phyloP scores from a whole-genome alignment of 2,329 filamentous ascomycete species.

The Ceratocystis diversiconidia region DNA sequence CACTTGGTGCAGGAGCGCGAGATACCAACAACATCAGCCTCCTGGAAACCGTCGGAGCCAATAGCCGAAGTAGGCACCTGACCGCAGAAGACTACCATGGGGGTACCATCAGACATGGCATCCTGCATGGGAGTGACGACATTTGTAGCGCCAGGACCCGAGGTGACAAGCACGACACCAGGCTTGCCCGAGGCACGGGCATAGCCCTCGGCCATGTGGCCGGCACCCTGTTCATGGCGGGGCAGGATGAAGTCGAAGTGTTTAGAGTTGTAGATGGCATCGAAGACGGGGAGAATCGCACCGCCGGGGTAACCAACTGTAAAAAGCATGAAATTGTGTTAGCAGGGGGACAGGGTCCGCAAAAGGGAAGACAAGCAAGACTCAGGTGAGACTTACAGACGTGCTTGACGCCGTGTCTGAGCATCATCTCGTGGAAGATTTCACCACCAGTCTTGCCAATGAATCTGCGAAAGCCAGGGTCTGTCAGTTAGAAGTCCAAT shows the following conservation, averaged over 20 bases:
- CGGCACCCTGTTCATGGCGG: conserved; percentile 91
- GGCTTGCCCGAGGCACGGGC: conserved; percentile 86
- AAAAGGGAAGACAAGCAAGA: background rate
- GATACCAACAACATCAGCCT: conserved; percentile 88
- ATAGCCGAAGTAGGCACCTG: conserved; percentile 85
- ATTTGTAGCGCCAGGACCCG: conserved; percentile 91
- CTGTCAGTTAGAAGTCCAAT: background rate
- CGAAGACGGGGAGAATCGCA: conserved; percentile 93
- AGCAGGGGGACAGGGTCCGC: conserved; percentile 14
- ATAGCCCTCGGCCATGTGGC: conserved; percentile 97
- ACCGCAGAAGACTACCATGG: conserved; percentile 88
- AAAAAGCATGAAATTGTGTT: background rate
- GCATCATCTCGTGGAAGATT: conserved; percentile 99
- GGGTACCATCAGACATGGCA: conserved; percentile 86
- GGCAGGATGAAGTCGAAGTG: conserved; percentile 94
- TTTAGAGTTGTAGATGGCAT: conserved; percentile 96
- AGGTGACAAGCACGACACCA: conserved; percentile 92
- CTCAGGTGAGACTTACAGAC: conserved; percentile 53
- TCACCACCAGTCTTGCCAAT: conserved; percentile 90
- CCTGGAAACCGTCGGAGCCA: conserved; percentile 92
- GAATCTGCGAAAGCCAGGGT: conserved; percentile 40
- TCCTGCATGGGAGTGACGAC: conserved; percentile 94
- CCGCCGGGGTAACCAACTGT: conserved; percentile 81
- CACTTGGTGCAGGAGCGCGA: conserved; percentile 93
- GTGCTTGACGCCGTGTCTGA: conserved; percentile 80